phyloP scores from a whole-genome alignment of 2,329 filamentous ascomycete genomes.

The Alternaria solani region DNA sequence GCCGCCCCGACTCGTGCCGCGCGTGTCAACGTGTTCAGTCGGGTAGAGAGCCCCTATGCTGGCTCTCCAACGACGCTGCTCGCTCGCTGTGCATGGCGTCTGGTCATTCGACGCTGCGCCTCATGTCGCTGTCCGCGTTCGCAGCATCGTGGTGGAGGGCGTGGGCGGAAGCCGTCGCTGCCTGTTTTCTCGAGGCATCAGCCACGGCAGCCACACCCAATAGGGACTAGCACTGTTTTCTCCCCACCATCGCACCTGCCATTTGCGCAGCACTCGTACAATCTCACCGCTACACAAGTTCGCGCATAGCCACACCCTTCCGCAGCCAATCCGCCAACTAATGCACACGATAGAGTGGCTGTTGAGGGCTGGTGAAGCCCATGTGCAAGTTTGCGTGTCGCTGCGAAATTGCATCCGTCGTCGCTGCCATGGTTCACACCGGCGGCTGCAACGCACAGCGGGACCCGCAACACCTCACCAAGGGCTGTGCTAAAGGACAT shows the following conservation, averaged over 20 bases:
- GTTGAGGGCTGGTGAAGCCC: conserved; percentile 22
- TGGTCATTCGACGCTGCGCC: conserved; percentile 30
- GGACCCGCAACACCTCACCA: conserved; percentile 4
- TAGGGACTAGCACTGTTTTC: conserved; percentile 14
- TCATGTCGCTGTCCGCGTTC: conserved; percentile 27
- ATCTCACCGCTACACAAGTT: conserved; percentile 32
- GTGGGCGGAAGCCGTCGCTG: conserved; percentile 23
- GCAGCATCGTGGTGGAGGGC: conserved; percentile 19
- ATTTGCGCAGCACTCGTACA: conserved; percentile 30
- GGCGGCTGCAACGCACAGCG: conserved; percentile 14
- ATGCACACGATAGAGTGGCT: conserved; percentile 25
- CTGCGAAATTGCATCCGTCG: conserved; percentile 9
- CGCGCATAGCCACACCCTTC: conserved; percentile 35
- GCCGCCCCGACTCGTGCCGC: conserved; percentile 32
- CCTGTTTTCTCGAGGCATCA: conserved; percentile 26
- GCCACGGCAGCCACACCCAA: conserved; percentile 28
- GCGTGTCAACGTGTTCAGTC: conserved; percentile 27
- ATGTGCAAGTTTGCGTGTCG: conserved; percentile 12
- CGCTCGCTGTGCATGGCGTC: conserved; percentile 14
- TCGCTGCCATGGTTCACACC: conserved; percentile 14
- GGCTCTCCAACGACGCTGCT: conserved; percentile 22
- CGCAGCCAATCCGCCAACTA: conserved; percentile 12
- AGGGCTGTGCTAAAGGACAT: conserved; percentile 8
- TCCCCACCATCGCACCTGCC: conserved; percentile 19
- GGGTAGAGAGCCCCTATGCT: conserved; percentile 4